Evolutionary conservation across 1,284 basidiomycete genomes (phyloP).

Genomic region (Boletellus deceptivus): DNA sequence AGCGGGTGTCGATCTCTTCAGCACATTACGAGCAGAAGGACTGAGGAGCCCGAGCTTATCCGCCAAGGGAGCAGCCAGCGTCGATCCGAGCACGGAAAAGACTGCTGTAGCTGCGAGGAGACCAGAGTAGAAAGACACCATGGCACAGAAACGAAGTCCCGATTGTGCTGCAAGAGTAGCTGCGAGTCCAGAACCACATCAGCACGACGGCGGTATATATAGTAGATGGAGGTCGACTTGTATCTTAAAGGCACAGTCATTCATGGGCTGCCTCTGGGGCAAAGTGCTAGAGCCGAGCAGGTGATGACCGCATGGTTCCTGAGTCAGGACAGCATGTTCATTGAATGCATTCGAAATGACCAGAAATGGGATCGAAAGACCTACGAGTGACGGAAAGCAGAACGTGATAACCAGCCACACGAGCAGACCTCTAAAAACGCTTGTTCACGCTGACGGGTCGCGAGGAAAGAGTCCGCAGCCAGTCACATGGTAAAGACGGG

Average conservation of each 20-base stretch:
- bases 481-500: constrained; percentile 1
- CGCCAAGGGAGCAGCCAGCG: constrained; percentile 19
- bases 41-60: constrained; percentile 20
- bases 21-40: constrained; percentile 36
- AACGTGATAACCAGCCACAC: neutral
- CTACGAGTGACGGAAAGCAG: neutral
- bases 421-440: constrained; percentile 1
- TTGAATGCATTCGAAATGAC: neutral
- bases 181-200: neutral
- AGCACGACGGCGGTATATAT: constrained; percentile 19
- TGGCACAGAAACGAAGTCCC: constrained; percentile 4
- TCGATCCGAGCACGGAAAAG: constrained; percentile 15
- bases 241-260: neutral
- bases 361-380: constrained; percentile 6
- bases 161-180: constrained; percentile 4
- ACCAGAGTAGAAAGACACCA: constrained; percentile 20
- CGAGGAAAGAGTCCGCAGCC: constrained; percentile 1
- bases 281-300: too few relatives aligned
- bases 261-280: neutral
- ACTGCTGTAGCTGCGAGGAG: constrained; percentile 3
- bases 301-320: constrained; percentile 1
- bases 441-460: neutral
- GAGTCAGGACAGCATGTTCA: neutral
- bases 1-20: constrained; percentile 42
- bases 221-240: neutral